Evolutionary conservation across 1,284 basidiomycete genomes (phyloP).

Genomic region (Microbotryum silenes-acaulis): DNA sequence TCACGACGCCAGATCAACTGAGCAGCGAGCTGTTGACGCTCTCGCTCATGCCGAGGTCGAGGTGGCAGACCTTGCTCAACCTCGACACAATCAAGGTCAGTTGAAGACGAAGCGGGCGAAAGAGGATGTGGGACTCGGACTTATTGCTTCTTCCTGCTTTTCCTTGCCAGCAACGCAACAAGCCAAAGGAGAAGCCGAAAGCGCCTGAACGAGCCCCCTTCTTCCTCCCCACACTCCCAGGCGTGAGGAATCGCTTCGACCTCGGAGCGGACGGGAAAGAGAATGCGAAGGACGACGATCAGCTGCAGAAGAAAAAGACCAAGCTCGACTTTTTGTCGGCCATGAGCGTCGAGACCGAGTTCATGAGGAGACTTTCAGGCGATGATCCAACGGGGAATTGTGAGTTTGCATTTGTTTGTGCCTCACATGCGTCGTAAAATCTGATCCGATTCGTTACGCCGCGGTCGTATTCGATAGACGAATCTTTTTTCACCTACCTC

Average conservation of each 20-base stretch:
- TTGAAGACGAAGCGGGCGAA: constrained; percentile 3
- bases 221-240: constrained; percentile 85
- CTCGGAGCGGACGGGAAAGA: constrained; percentile 44
- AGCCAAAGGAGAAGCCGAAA: constrained; percentile 91
- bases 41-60: constrained; percentile 79
- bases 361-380: constrained; percentile 56
- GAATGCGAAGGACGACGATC: constrained; percentile 42
- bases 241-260: constrained; percentile 71
- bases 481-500: constrained; percentile 72
- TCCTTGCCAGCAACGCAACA: constrained; percentile 69
- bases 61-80: constrained; percentile 95
- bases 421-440: neutral
- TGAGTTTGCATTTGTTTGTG: constrained; percentile 44
- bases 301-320: constrained; percentile 48
- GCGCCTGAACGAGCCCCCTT: constrained; percentile 92
- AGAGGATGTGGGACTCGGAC: neutral
- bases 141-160: neutral
- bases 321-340: constrained; percentile 49
- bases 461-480: constrained; percentile 48
- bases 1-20: constrained; percentile 75
- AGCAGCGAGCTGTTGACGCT: constrained; percentile 81
- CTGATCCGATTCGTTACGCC: neutral
- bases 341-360: constrained; percentile 61
- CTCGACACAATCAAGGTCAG: constrained; percentile 84
- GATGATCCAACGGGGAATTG: constrained; percentile 59